Base-by-base conservation (phyloP, 352 stramenopile species). In the Aphanomyces astaci region DNA sequence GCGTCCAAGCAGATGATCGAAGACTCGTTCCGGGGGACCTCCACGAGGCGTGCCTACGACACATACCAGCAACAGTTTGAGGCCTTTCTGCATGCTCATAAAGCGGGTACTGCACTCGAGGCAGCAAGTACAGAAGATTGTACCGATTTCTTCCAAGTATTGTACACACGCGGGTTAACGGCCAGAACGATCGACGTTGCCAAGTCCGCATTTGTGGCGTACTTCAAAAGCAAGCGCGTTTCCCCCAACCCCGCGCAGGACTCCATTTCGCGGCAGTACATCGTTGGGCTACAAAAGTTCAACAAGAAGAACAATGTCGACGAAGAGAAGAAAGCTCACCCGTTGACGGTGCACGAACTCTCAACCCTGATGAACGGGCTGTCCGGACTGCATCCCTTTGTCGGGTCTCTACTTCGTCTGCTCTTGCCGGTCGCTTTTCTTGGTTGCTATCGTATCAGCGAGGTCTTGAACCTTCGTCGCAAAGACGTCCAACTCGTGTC, bases 71-170 rank as follows among this genome's bases (percentile, higher is more conserved):
- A 28, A 54, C 46, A 54, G 27, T 54, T 54, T n/a, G 46, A 54
- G 24, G 19, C 46, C 24, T 54, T 28, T 28, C 24, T n/a, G 7
- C 17, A 28, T 22, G 24, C 17, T 28, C 17, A n/a, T n/a, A 54
- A 54, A 54, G 17, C 7, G 17, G 46, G 46, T 7, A n/a, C 27
- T 13, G 17, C 17, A 4, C 46, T 22, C 7, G 46, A 54, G 27
- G 13, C 30, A 24, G 30, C 30, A 24, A 49, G n/a, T 27, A 52
- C 54, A 43, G 19, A 19, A 7, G 30, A 63, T n/a, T 63, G 54
- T 63, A 63, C 54, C 7, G 54, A 63, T 24, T 63, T 63, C 24
- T 63, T 63, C n/a, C 36, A 63, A 15, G 15, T 49, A 9, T 63
- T 63, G 36, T 63, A 63, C 54, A 49, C 36, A 25, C 9, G 15